phyloP scores from a whole-genome alignment of 2,329 filamentous ascomycete genomes.

The Trichophyton equinum region DNA sequence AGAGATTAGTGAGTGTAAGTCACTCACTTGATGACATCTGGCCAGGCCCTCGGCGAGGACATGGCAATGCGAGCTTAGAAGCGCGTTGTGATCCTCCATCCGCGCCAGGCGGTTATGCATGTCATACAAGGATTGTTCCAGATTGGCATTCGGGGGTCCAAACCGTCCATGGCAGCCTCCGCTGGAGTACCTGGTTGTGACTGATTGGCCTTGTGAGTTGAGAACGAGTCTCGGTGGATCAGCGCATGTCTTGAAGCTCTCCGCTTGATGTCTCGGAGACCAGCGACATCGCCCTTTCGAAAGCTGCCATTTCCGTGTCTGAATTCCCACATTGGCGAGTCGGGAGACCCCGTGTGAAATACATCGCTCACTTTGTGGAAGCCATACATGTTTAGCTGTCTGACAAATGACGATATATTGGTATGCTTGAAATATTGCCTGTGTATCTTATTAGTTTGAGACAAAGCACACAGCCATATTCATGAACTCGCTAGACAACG shows the following conservation, averaged over 20 bases:
- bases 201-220: constrained; percentile 54
- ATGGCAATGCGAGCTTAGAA: constrained; percentile 69
- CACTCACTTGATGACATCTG: constrained; percentile 53
- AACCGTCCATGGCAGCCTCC: constrained; percentile 66
- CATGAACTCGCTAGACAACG: constrained; percentile 28
- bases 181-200: constrained; percentile 77
- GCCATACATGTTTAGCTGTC: constrained; percentile 98
- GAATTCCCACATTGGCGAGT: constrained; percentile 95
- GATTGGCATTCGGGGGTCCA: constrained; percentile 60
- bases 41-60: constrained; percentile 67
- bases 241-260: constrained; percentile 84
- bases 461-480: background rate
- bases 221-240: constrained; percentile 83
- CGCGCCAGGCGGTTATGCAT: constrained; percentile 62
- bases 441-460: constrained; percentile 8
- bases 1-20: background rate
- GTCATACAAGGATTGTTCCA: constrained; percentile 78
- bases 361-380: constrained; percentile 99
- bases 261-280: constrained; percentile 87
- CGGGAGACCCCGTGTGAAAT: constrained; percentile 86
- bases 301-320: constrained; percentile 97
- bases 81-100: constrained; percentile 69
- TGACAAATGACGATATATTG: constrained; percentile 96
- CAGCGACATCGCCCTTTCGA: constrained; percentile 83
- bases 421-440: constrained; percentile 99